Evolutionary conservation across 1,284 basidiomycete species (phyloP), one percentile per base, ranked within the genome.

Genomic region (Naganishia liquefaciens): DNA sequence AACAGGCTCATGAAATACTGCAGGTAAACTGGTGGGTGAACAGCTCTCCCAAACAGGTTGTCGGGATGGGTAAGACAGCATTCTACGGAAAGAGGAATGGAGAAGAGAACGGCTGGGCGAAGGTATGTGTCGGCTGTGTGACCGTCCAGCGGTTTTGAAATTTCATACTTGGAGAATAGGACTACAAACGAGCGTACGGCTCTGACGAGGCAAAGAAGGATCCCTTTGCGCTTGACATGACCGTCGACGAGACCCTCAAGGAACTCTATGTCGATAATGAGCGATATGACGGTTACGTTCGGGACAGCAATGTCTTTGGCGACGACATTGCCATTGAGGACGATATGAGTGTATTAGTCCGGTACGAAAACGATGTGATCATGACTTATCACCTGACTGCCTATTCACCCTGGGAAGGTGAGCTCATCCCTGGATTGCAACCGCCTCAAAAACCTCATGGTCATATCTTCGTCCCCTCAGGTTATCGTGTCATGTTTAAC

Each of bases 401-500:
- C 9, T 77, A 77, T 69, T 71, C 70, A 25, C 58, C 69, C 27
- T 72, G 57, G 60, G 64, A 64, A 61, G 61, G 64, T 63, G 13
- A 64, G 42, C 17, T 2, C 33, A 37, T 13, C 6, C 33, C 33
- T 37, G 10, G n/a, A 37, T 13, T 9, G 13, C 3, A 0, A 37
- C 7, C 6, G 13, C 33, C 11, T 33, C 33, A 33, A 37, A 13
- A 37, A 13, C 2, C 9, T 4, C 33, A 37, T 37, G 2, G 13
- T 13, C 13, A 37, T 10, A 37, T 37, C 33, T 46, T 17, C 23
- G 15, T 43, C 39, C 27, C 81, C 81, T 17, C 82, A 76, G 83
- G 83, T 17, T 84, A 84, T 70, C 77, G 80, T 40, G 82, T 84
- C 54, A 83, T 83, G 81, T 83, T 84, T 76, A 84, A 84, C 72